Percentiles rank a stretch among this genome's conserved stretches.
phyloP scores from a whole-genome alignment of 1,284 basidiomycete species.

The Fistulinella cinereoalba region DNA sequence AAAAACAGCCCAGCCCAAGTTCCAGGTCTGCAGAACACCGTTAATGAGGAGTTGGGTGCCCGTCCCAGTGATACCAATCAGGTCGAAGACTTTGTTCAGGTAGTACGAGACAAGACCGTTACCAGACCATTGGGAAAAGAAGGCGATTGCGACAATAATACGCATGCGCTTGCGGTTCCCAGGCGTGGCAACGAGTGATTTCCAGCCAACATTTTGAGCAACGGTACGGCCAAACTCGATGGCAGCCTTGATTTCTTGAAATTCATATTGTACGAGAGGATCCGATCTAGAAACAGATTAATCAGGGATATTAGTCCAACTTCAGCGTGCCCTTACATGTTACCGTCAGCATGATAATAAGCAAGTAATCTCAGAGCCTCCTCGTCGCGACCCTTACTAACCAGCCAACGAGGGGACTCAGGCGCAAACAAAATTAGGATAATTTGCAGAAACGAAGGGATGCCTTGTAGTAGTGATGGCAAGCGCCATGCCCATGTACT shows the following conservation, averaged over 20 bases:
- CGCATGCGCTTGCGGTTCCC: slow-evolving; percentile 69
- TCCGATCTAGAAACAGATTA: slow-evolving; percentile 43
- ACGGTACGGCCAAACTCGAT: slow-evolving; percentile 59
- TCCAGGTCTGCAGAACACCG: slow-evolving; percentile 75
- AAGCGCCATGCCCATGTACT: slow-evolving; percentile 74
- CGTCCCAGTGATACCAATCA: slow-evolving; percentile 66
- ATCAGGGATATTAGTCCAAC: background rate
- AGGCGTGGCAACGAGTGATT: slow-evolving; percentile 50
- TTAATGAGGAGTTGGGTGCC: slow-evolving; percentile 68
- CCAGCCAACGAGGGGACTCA: slow-evolving; percentile 70
- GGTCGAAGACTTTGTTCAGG: slow-evolving; percentile 66
- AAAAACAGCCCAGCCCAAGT: slow-evolving; percentile 58
- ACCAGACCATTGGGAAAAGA: slow-evolving; percentile 75
- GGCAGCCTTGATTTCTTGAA: slow-evolving; percentile 74
- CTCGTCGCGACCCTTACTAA: slow-evolving; percentile 61
- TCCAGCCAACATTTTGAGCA: slow-evolving; percentile 59
- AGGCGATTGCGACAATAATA: slow-evolving; percentile 67
- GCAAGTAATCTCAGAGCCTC: slow-evolving; percentile 63
- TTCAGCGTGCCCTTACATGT: slow-evolving; percentile 36
- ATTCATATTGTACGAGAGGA: slow-evolving; percentile 70
- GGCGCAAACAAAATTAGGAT: slow-evolving; percentile 58
- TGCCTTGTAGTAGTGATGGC: slow-evolving; percentile 63
- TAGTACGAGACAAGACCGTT: slow-evolving; percentile 78
- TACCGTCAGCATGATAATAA: slow-evolving; percentile 73
- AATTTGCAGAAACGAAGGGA: slow-evolving; percentile 63